Evolutionary conservation across 768 basidiomycete species (phyloP).

Genomic region (Symmetrospora coprosmae): DNA sequence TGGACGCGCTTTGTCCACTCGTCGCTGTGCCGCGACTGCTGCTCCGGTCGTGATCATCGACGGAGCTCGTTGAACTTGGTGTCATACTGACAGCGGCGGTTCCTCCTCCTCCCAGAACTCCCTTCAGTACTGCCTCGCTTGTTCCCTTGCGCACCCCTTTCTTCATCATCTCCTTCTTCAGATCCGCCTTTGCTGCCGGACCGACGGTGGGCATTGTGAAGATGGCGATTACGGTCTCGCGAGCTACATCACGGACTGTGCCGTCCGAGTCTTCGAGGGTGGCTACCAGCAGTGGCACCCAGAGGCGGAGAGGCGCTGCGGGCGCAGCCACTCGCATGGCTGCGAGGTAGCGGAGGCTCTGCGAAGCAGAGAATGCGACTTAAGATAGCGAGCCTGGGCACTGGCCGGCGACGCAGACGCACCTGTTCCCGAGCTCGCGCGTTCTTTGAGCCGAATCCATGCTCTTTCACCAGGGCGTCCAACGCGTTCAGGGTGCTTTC

Average conservation of each 20-base stretch:
- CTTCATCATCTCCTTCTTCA: slow-evolving; percentile 80
- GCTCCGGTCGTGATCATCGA: too few relatives aligned
- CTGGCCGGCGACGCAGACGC: slow-evolving; percentile 32
- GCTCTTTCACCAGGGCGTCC: slow-evolving; percentile 58
- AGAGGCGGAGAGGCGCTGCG: slow-evolving; percentile 48
- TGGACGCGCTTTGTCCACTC: background rate
- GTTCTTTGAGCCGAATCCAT: slow-evolving; percentile 62
- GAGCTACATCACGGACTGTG: slow-evolving; percentile 72
- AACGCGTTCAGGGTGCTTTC: slow-evolving; percentile 58
- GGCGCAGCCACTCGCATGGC: slow-evolving; percentile 4
- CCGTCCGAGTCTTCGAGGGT: slow-evolving; percentile 80
- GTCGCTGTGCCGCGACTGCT: slow-evolving; percentile 10
- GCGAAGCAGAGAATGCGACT: background rate
- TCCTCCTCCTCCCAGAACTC: slow-evolving; percentile 21
- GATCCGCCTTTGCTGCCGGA: slow-evolving; percentile 73
- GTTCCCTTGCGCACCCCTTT: slow-evolving; percentile 67
- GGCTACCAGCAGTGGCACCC: slow-evolving; percentile 63
- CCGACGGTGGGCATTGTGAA: slow-evolving; percentile 55
- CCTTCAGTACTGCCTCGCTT: slow-evolving; percentile 57
- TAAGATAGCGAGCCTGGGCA: background rate
- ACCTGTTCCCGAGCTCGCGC: slow-evolving; percentile 80
- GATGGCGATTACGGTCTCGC: slow-evolving; percentile 62
- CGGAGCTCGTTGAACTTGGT: background rate
- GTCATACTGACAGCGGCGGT: background rate
- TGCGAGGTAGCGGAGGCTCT: slow-evolving; percentile 24